Evolutionary conservation across 148 eudicot species (phyloP), one percentile per base, ranked within the genome.

Genomic region (Fagopyrum homotropicum): DNA sequence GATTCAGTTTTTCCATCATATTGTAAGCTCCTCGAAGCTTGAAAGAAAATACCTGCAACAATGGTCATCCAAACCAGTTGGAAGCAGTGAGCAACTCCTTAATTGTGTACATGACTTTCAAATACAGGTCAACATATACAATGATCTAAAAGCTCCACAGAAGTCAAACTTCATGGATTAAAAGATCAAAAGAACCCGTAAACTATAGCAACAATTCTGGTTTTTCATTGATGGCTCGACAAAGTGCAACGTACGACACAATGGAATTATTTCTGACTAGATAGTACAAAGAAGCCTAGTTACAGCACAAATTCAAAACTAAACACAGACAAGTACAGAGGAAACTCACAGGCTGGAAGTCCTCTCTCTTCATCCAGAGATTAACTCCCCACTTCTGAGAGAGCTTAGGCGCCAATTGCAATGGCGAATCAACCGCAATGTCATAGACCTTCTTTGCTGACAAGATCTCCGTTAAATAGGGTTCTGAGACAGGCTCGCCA

Each of bases 11-110:
- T 7, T 84, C 92, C 97, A 95, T 95, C 99, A 95, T 92, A 77
- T 95, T 95, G 60, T 95, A 95, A 47, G 99, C 99, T 76, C 99
- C 97, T 47, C 97, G 86, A 73, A 95, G 79, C 87, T 95, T 95
- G 82, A 95, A 95, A 4, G 99, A 95, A 75, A 95, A 95, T 35
- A 95, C 99, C 99, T 95, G 78, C 78, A 73, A 75, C 55, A 29
- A 15, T 12, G 40, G 4, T 7, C 19, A 66, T 40, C 9, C n/a
- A 66, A 66, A 63, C n/a, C 69, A 63, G 69, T 63, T 63, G 44
- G 44, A 63, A 63, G 63, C 45, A 63, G 69, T 29, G 45, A 63
- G 11, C 69, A 66, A 43, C 9, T 66, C 71, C 45, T 66, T 43
- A 14, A 4, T 30, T 66, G 2, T 12, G 35, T 43, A 66, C 71